These are phyloP conservation scores for Nicotiana attenuata DNA, from an alignment of 257 asterid genomes.

Conservation along the genomic window DNA sequence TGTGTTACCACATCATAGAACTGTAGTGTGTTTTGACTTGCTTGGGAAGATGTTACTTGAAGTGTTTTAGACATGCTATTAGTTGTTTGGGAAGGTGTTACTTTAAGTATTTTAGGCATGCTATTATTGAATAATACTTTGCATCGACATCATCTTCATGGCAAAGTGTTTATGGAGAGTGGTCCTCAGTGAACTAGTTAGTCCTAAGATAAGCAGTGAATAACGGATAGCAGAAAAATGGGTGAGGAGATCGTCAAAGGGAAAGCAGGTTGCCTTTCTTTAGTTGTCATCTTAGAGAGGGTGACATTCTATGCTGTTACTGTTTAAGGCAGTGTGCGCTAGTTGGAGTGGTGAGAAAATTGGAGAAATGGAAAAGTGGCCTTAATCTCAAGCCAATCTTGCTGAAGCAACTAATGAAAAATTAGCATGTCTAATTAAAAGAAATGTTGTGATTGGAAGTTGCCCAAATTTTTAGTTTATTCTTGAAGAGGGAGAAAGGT, in stretches of 20 bases:
- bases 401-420: conserved; percentile 3
- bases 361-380: neutral
- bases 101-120: neutral
- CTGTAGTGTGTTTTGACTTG: neutral
- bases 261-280: neutral
- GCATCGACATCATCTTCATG: neutral
- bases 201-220: neutral
- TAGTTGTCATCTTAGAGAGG: neutral
- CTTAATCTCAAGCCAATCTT: neutral
- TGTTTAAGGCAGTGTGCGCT: neutral
- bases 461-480: neutral
- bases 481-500: neutral
- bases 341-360: neutral
- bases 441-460: neutral
- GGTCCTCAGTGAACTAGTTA: neutral
- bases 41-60: neutral
- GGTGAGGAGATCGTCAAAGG: neutral
- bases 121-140: neutral
- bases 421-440: neutral
- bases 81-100: neutral
- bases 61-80: neutral
- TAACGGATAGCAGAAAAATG: neutral
- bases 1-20: neutral
- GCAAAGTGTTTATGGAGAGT: neutral
- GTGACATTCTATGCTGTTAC: neutral